Conservation (phyloP, 2,329 filamentous ascomycete genomes). For the Ophiostoma perfectum region DNA sequence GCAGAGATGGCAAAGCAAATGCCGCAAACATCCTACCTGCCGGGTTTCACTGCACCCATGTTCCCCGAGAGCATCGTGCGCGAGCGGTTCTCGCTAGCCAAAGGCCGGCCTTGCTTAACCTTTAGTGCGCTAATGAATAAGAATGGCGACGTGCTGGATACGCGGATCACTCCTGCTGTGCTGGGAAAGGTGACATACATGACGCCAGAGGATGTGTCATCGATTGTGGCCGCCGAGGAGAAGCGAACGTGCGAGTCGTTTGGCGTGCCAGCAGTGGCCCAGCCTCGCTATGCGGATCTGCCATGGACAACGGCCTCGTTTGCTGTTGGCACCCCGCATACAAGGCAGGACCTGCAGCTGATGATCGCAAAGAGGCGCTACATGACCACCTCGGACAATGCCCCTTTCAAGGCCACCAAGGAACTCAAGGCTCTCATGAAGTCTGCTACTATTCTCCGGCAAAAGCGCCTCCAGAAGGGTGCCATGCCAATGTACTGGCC, state of each 20-base stretch:
- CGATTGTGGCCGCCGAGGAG: constrained; percentile 33
- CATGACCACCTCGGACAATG: constrained; percentile 39
- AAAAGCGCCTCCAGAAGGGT: constrained; percentile 41
- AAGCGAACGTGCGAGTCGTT: constrained; percentile 7
- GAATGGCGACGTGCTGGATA: constrained; percentile 48
- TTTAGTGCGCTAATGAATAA: constrained; percentile 56
- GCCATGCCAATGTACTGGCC: constrained; percentile 46
- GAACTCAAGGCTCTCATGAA: constrained; percentile 45
- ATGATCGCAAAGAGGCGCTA: too few species aligned
- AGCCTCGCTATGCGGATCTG: constrained; percentile 16
- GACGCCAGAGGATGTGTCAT: constrained; percentile 47
- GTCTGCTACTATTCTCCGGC: constrained; percentile 44
- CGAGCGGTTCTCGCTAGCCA: constrained; percentile 50
- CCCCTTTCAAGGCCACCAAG: constrained; percentile 41
- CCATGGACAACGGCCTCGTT: constrained; percentile 27
- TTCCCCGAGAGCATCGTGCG: constrained; percentile 46
- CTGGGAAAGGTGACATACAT: constrained; percentile 51
- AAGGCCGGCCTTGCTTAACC: constrained; percentile 50
- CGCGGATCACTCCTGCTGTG: constrained; percentile 49
- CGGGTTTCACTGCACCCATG: constrained; percentile 55
- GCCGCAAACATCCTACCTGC: constrained; percentile 55
- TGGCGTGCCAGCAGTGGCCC: neutral
- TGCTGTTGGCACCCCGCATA: constrained; percentile 33
- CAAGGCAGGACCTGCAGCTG: constrained; percentile 1
- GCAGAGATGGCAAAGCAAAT: constrained; percentile 57